These are phyloP conservation scores for Ophiorrhiza pumila DNA, from an alignment of 257 asterid species.

Conservation along the genomic window DNA sequence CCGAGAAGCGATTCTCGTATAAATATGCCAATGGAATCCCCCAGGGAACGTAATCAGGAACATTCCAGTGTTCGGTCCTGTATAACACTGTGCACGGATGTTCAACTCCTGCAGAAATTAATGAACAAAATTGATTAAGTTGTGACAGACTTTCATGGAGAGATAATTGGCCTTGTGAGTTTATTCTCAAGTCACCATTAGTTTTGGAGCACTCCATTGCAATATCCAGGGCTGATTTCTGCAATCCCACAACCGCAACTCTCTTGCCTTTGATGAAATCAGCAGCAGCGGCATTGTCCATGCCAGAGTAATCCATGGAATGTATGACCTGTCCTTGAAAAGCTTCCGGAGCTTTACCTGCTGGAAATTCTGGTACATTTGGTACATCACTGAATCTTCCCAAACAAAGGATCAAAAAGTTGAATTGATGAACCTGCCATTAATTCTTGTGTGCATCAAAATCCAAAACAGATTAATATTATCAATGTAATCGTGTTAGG, in stretches of 20 bases:
- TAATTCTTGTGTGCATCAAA: too few relatives aligned
- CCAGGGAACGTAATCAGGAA: constrained; percentile 38
- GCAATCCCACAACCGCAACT: constrained; percentile 41
- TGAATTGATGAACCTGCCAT: constrained; percentile 31
- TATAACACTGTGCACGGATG: constrained; percentile 42
- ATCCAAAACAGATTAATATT: too few relatives aligned
- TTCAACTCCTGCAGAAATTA: constrained; percentile 28
- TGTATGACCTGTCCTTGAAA: constrained; percentile 44
- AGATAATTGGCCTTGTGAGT: too few relatives aligned
- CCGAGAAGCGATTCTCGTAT: constrained; percentile 40
- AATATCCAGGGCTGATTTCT: constrained; percentile 51
- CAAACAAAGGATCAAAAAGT: constrained; percentile 36
- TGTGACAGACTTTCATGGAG: too few relatives aligned
- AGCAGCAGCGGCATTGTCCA: constrained; percentile 32
- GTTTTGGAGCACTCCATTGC: constrained; percentile 39
- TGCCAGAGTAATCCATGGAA: constrained; percentile 42
- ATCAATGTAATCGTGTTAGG: too few relatives aligned
- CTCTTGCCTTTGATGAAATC: constrained; percentile 32
- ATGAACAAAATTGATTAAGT: not conserved
- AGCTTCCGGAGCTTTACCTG: constrained; percentile 35
- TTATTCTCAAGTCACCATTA: constrained; percentile 39
- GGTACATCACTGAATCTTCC: constrained; percentile 44
- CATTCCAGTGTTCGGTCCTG: constrained; percentile 44
- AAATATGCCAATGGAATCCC: constrained; percentile 36
- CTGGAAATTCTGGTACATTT: constrained; percentile 42